These are phyloP conservation scores for Leccinellum luteum DNA, from an alignment of 768 basidiomycete species.

Conservation along the genomic window DNA sequence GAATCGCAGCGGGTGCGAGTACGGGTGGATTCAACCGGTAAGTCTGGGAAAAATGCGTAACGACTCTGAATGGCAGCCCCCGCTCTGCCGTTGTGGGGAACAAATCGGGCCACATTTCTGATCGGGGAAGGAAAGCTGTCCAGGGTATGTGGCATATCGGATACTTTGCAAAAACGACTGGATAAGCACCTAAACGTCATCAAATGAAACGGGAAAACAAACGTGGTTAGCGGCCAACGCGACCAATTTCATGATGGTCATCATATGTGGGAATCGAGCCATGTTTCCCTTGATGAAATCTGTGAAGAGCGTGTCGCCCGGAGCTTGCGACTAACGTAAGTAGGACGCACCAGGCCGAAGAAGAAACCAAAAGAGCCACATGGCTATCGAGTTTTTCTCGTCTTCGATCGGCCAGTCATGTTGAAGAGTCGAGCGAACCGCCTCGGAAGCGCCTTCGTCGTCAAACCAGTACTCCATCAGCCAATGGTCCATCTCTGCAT, in stretches of 20 bases:
- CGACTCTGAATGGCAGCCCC: slow-evolving; percentile 15
- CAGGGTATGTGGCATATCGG: slow-evolving; percentile 55
- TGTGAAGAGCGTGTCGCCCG: slow-evolving; percentile 24
- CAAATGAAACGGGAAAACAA: slow-evolving; percentile 29
- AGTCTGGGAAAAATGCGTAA: slow-evolving; percentile 44
- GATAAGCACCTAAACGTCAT: slow-evolving; percentile 3
- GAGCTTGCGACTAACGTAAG: not conserved
- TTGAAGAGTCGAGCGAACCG: slow-evolving; percentile 37
- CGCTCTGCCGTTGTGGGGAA: slow-evolving; percentile 30
- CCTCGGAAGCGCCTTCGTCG: slow-evolving; percentile 52
- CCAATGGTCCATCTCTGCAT: slow-evolving; percentile 62
- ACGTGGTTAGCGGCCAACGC: slow-evolving; percentile 67
- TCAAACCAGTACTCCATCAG: slow-evolving; percentile 67
- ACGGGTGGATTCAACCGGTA: slow-evolving; percentile 55
- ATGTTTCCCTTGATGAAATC: slow-evolving; percentile 47
- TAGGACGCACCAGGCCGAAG: slow-evolving; percentile 52
- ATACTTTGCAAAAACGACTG: slow-evolving; percentile 46
- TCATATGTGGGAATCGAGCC: slow-evolving; percentile 41
- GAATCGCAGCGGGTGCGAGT: slow-evolving; percentile 68
- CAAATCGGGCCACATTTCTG: slow-evolving; percentile 52
- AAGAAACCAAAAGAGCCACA: slow-evolving; percentile 82
- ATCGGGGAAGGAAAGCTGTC: slow-evolving; percentile 50
- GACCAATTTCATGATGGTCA: slow-evolving; percentile 54
- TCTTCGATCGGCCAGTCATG: slow-evolving; percentile 59
- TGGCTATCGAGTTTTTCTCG: slow-evolving; percentile 54